Conservation (phyloP, 441 rosid species). For the Eruca vesicaria region DNA sequence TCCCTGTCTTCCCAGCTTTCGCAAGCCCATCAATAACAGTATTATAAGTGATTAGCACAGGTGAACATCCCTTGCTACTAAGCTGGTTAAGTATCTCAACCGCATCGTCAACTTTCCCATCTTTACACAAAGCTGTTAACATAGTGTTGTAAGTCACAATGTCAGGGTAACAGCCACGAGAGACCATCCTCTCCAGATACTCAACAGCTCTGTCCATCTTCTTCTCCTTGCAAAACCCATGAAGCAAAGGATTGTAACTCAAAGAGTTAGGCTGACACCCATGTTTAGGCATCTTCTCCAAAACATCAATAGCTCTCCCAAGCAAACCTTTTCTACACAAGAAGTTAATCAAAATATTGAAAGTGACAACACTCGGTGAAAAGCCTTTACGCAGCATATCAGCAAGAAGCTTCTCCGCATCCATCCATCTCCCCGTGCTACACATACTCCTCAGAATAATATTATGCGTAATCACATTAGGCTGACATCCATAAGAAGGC, state of each 20-base stretch:
- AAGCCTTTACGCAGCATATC: constrained; percentile 79
- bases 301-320: constrained; percentile 70
- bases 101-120: constrained; percentile 82
- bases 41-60: constrained; percentile 74
- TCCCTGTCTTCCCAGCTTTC: constrained; percentile 74
- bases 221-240: constrained; percentile 86
- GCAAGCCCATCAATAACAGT: constrained; percentile 84
- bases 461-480: constrained; percentile 80
- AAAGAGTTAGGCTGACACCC: constrained; percentile 80
- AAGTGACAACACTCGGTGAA: constrained; percentile 80
- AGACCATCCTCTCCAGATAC: constrained; percentile 79
- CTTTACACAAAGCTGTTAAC: constrained; percentile 85
- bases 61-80: constrained; percentile 70
- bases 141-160: constrained; percentile 89
- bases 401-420: constrained; percentile 73
- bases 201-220: constrained; percentile 83
- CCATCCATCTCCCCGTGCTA: constrained; percentile 86
- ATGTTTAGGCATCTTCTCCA: constrained; percentile 82
- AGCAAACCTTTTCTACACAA: constrained; percentile 77
- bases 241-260: constrained; percentile 81
- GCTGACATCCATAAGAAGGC: constrained; percentile 72
- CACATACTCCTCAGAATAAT: constrained; percentile 83
- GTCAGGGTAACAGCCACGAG: constrained; percentile 89
- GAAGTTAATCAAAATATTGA: constrained; percentile 83
- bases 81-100: constrained; percentile 83